phyloP scores from a whole-genome alignment of 352 stramenopile genomes.

The Phytophthora hibernalis region DNA sequence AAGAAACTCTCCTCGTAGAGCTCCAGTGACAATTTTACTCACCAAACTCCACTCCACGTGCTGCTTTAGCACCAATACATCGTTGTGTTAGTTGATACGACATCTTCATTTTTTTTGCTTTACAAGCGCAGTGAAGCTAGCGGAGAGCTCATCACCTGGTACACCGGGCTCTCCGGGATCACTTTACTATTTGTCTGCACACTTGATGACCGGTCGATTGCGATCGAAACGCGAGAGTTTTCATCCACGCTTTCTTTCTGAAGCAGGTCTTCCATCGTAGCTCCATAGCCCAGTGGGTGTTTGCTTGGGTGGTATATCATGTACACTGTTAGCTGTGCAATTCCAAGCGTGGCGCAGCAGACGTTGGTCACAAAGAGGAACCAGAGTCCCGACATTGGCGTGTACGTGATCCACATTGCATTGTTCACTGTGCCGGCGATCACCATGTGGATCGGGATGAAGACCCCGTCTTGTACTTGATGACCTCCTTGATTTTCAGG shows the following conservation, averaged over 20 bases:
- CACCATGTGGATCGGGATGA: slow-evolving; percentile 66
- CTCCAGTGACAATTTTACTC: no score
- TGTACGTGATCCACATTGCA: slow-evolving; percentile 62
- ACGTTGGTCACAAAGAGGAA: slow-evolving; percentile 67
- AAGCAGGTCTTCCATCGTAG: slow-evolving; percentile 27
- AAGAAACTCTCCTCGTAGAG: not conserved
- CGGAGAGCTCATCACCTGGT: slow-evolving; percentile 36
- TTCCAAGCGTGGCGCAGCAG: slow-evolving; percentile 41
- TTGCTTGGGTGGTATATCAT: slow-evolving; percentile 58
- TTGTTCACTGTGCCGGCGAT: slow-evolving; percentile 60
- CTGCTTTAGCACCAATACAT: no score
- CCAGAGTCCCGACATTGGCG: slow-evolving; percentile 41
- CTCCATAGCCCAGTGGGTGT: slow-evolving; percentile 36
- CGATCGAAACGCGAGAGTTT: slow-evolving; percentile 15
- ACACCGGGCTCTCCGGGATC: slow-evolving; percentile 24
- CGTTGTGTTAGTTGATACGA: no score
- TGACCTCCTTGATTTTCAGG: slow-evolving; percentile 52
- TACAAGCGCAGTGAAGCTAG: slow-evolving; percentile 25
- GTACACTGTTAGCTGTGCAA: slow-evolving; percentile 49
- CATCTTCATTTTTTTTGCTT: not conserved
- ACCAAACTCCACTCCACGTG: no score
- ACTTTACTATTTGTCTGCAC: slow-evolving; percentile 20
- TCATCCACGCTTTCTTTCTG: slow-evolving; percentile 35
- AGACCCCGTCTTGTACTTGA: slow-evolving; percentile 55
- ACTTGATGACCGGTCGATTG: slow-evolving; percentile 25